Percentiles rank a stretch among this genome's conserved stretches.
Evolutionary conservation across 305 asterid species (phyloP).

Genomic region (Fraxinus baroniana): DNA sequence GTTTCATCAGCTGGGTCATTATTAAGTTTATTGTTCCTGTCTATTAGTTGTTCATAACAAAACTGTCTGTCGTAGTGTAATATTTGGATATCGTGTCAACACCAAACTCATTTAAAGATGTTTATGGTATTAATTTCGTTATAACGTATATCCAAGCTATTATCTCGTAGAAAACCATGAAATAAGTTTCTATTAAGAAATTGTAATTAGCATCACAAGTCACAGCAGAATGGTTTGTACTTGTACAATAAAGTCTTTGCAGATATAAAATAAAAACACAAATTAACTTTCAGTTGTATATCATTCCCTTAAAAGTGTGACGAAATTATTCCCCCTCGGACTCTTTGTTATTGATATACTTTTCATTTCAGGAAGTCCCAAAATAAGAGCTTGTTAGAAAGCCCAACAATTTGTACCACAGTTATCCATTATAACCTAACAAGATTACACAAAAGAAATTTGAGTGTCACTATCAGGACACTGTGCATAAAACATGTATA

Average conservation of each 20-base stretch:
- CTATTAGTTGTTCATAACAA: not conserved
- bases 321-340: not conserved
- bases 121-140: not conserved
- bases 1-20: not conserved
- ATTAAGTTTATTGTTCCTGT: not conserved
- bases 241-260: not conserved
- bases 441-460: not conserved
- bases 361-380: not conserved
- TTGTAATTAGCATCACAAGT: not conserved
- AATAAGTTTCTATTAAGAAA: not conserved
- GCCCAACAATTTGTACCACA: not conserved
- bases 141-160: not conserved
- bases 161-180: constrained; percentile 14
- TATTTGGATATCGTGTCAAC: not conserved
- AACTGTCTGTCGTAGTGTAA: not conserved
- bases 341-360: not conserved
- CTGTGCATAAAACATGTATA: not conserved
- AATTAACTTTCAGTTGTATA: not conserved
- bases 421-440: not conserved
- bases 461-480: not conserved
- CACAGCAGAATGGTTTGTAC: not conserved
- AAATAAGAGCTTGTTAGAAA: not conserved
- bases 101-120: not conserved
- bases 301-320: not conserved
- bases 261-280: not conserved